Conservation (phyloP, 306 rosid genomes). For the Senna tora region DNA sequence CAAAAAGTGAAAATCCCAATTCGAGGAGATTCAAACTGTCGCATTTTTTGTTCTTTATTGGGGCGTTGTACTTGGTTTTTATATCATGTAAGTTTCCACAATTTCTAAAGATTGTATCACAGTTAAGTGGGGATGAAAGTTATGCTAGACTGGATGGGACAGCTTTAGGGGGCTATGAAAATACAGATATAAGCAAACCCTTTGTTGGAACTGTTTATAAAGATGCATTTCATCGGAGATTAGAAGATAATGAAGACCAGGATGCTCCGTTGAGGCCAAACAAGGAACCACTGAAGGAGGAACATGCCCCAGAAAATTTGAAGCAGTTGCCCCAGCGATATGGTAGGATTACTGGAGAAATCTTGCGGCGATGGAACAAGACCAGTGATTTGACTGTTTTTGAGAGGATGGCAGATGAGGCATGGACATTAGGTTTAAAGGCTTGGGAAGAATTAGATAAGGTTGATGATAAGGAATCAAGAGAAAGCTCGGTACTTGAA, state of each 20-base stretch:
- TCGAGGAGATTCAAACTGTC: slow-evolving; percentile 74
- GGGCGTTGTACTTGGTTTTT: slow-evolving; percentile 73
- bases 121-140: slow-evolving; percentile 76
- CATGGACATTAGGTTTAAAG: slow-evolving; percentile 71
- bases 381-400: slow-evolving; percentile 67
- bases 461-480: slow-evolving; percentile 50
- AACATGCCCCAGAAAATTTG: slow-evolving; percentile 42
- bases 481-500: slow-evolving; percentile 63
- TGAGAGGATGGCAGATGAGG: slow-evolving; percentile 96
- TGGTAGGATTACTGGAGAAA: slow-evolving; percentile 76
- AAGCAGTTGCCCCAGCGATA: slow-evolving; percentile 52
- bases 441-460: slow-evolving; percentile 76
- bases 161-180: slow-evolving; percentile 43
- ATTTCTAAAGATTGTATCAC: slow-evolving; percentile 62
- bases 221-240: slow-evolving; percentile 75
- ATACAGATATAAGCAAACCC: slow-evolving; percentile 64
- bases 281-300: slow-evolving; percentile 70
- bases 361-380: slow-evolving; percentile 55
- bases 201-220: slow-evolving; percentile 66
- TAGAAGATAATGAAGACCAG: slow-evolving; percentile 65
- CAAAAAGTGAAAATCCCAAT: slow-evolving; percentile 63
- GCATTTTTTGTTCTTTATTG: slow-evolving; percentile 73
- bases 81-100: slow-evolving; percentile 78
- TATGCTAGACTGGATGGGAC: slow-evolving; percentile 50
- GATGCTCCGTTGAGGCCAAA: slow-evolving; percentile 72